Evolutionary conservation across 2,329 filamentous ascomycete genomes (phyloP).

Genomic region (Calonectria hawksworthii): DNA sequence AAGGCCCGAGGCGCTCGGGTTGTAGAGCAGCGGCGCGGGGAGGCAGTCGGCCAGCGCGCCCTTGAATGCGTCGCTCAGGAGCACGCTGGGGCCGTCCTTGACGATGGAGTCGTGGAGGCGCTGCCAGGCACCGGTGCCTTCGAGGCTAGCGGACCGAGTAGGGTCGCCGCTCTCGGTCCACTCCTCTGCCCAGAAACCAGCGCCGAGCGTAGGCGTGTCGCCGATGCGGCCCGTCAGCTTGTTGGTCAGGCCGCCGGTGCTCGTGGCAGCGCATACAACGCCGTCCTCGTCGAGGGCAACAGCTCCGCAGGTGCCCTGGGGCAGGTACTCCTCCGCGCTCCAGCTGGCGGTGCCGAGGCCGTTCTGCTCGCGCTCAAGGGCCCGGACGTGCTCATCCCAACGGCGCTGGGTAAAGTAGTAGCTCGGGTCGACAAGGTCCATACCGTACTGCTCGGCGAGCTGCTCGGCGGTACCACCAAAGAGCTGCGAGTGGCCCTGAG

Average conservation of each 20-base stretch:
- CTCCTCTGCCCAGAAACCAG: conserved; percentile 92
- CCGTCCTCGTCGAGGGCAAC: conserved; percentile 85
- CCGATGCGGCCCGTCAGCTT: conserved; percentile 89
- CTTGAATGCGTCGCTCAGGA: conserved; percentile 56
- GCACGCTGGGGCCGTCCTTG: conserved; percentile 26
- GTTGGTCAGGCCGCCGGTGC: conserved; percentile 86
- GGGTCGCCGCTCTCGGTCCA: conserved; percentile 71
- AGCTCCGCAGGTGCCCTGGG: conserved; percentile 87
- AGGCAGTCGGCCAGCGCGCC: conserved; percentile 72
- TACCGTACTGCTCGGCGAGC: conserved; percentile 76
- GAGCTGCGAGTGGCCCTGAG: conserved; percentile 79
- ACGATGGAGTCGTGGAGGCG: conserved; percentile 29
- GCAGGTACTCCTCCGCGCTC: conserved; percentile 76
- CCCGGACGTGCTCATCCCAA: conserved; percentile 83
- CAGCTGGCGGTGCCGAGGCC: conserved; percentile 62
- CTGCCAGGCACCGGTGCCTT: conserved; percentile 26
- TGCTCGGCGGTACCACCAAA: conserved; percentile 77
- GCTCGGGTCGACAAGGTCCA: conserved; percentile 76
- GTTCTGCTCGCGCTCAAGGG: conserved; percentile 63
- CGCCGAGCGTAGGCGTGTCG: conserved; percentile 86
- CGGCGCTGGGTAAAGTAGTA: conserved; percentile 86
- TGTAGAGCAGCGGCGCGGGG: conserved; percentile 61
- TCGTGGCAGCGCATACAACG: conserved; percentile 77
- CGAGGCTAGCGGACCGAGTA: conserved; percentile 28
- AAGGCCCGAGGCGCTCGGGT: conserved; percentile 39